phyloP scores from a whole-genome alignment of 768 basidiomycete species.

The Hypholoma fasciculare region DNA sequence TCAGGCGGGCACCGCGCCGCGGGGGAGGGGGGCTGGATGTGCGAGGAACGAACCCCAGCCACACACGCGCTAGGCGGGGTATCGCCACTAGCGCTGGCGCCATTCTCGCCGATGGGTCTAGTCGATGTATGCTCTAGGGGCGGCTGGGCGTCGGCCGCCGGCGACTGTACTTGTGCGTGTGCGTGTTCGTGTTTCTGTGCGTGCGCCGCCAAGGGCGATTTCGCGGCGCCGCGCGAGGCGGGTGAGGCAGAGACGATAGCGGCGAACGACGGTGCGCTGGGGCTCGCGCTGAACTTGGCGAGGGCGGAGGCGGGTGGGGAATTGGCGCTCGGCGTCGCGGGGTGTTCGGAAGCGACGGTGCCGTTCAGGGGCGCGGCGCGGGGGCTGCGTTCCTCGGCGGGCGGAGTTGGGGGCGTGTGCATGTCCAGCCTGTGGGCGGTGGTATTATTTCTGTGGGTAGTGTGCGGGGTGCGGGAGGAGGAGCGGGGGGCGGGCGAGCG shows the following conservation, averaged over 20 bases:
- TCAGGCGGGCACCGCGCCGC: neutral
- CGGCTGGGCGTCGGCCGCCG: conserved; percentile 1
- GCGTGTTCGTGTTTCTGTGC: conserved; percentile 19
- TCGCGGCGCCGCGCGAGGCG: conserved; percentile 5
- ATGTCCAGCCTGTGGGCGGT: conserved; percentile 14
- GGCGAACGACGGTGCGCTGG: conserved; percentile 14
- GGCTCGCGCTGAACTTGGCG: conserved; percentile 10
- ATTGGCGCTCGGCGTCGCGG: conserved; percentile 1
- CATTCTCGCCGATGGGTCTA: neutral
- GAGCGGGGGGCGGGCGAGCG: neutral
- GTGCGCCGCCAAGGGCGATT: conserved; percentile 12
- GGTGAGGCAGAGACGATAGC: conserved; percentile 12
- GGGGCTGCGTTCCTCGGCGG: conserved; percentile 1
- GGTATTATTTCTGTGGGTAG: conserved; percentile 16
- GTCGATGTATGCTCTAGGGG: conserved; percentile 1
- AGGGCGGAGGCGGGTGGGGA: neutral
- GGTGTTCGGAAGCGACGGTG: conserved; percentile 1
- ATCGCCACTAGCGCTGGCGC: neutral
- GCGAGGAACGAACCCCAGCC: neutral
- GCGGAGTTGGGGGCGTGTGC: conserved; percentile 12
- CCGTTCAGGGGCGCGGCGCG: neutral
- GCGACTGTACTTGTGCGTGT: conserved; percentile 5
- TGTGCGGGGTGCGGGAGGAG: conserved; percentile 6
- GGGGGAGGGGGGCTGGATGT: neutral
- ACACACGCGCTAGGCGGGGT: neutral